Conservation (phyloP, 805 yeast genomes). For the Candida tallmaniae region DNA sequence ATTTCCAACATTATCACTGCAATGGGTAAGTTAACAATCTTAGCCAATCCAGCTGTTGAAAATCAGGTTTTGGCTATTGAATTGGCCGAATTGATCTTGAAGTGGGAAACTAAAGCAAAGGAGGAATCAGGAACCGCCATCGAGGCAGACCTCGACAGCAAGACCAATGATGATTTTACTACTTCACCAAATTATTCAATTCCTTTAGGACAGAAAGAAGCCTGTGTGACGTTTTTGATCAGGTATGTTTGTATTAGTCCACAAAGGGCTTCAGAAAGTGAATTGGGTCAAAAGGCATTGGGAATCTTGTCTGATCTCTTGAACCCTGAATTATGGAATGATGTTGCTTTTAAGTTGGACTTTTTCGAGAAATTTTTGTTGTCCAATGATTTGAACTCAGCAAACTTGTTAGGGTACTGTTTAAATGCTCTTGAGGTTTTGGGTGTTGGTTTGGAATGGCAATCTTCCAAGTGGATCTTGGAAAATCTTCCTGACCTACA, state of each 20-base stretch:
- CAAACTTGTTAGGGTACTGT: slow-evolving; percentile 70
- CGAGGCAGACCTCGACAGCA: slow-evolving; percentile 4
- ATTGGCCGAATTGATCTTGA: slow-evolving; percentile 75
- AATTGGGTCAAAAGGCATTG: slow-evolving; percentile 75
- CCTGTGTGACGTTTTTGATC: slow-evolving; percentile 83
- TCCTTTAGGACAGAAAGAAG: slow-evolving; percentile 79
- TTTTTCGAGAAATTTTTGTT: slow-evolving; percentile 86
- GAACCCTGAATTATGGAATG: slow-evolving; percentile 77
- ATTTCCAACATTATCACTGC: slow-evolving; percentile 85
- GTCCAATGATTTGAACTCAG: slow-evolving; percentile 67
- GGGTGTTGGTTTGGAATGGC: slow-evolving; percentile 76
- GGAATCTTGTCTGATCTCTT: slow-evolving; percentile 71
- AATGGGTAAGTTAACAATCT: slow-evolving; percentile 82
- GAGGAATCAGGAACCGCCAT: slow-evolving; percentile 1
- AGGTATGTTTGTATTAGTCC: slow-evolving; percentile 84
- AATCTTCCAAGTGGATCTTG: slow-evolving; percentile 72
- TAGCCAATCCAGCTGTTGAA: slow-evolving; percentile 73
- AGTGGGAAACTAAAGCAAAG: slow-evolving; percentile 70
- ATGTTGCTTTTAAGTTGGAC: slow-evolving; percentile 77
- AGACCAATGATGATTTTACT: slow-evolving; percentile 30
- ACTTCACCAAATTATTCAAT: slow-evolving; percentile 51
- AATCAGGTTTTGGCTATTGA: slow-evolving; percentile 86
- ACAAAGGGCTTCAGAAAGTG: slow-evolving; percentile 79
- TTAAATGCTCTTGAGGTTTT: slow-evolving; percentile 89
- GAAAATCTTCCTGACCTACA: slow-evolving; percentile 67